These are phyloP conservation scores for Alternaria longipes DNA, from an alignment of 2,329 filamentous ascomycete genomes.

Conservation along the genomic window DNA sequence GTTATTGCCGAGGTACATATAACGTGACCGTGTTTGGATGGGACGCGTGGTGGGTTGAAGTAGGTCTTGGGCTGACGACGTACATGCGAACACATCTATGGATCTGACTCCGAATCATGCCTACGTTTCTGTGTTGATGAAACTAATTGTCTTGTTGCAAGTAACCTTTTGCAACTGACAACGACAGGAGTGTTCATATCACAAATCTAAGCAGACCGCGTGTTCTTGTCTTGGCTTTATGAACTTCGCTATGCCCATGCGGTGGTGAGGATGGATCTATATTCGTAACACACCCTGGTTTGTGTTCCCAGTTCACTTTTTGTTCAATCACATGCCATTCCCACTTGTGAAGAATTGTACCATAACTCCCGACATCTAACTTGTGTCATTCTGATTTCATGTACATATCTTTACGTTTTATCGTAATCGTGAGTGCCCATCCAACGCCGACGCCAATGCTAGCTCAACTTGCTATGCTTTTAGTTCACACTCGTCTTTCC, in stretches of 20 bases:
- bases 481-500: not conserved
- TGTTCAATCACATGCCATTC: not conserved
- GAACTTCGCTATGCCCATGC: not conserved
- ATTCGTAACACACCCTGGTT: not conserved
- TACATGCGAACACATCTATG: not conserved
- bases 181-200: too few relatives aligned
- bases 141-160: not conserved
- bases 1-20: conserved; percentile 9
- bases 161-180: not conserved
- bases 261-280: not conserved
- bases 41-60: not conserved
- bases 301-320: not conserved
- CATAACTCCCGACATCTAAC: not conserved
- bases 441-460: conserved; percentile 1
- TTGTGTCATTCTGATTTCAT: not conserved
- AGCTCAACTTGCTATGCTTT: not conserved
- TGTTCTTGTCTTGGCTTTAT: not conserved
- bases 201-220: not conserved
- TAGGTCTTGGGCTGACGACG: not conserved
- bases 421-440: not conserved
- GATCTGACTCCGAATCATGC: not conserved
- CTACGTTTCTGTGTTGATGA: not conserved
- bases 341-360: not conserved
- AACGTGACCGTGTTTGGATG: not conserved
- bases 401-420: not conserved